Base-by-base conservation (phyloP, 2,329 filamentous ascomycete species). In the Colletotrichum ledebouriae region DNA sequence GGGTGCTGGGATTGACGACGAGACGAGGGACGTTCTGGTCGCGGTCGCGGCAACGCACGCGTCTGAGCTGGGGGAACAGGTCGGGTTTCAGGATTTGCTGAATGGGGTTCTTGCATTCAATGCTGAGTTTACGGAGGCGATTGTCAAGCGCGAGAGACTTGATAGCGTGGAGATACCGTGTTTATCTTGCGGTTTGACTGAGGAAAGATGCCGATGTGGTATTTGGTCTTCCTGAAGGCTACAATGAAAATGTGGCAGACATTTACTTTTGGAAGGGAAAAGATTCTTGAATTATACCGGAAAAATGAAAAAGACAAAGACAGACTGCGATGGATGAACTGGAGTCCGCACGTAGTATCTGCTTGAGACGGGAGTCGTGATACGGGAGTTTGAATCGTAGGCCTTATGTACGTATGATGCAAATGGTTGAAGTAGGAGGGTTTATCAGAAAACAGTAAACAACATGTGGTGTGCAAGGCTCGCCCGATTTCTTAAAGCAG, bases 401-500 rank as follows among this genome's bases (percentile, higher is more conserved):
- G 25, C 25, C 25, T 29, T 29, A 29, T 29, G 25, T 5, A 29
- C 6, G 25, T 6, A 6, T 29, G 4, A 6, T 29, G 25, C 25
- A 29, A 29, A 6, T 29, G 4, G 25, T 1, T 29, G 6, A 29
- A 29, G 22, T 29, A 29, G 25, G 25, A 29, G 4, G 25, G 25
- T 29, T 9, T 9, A 29, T 4, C 6, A 29, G 29, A 9, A 9
- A 29, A 29, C 7, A 29, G 6, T 29, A 4, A 29, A 29, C 6
- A 29, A 29, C 29, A 29, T 29, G 2, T 29, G 29, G 29, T 29
- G 29, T 29, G 29, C 29, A 29, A 25, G 25, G 2, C 7, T 29
- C 29, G 2, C 29, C 29, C 3, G 29, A 29, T 29, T 29, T 29
- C 20, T 58, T 52, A 63, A 25, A 33, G 65, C 61, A 25, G 65